These are phyloP conservation scores for Sarocladium brachiariae DNA, from an alignment of 2,329 filamentous ascomycete genomes.

Conservation along the genomic window DNA sequence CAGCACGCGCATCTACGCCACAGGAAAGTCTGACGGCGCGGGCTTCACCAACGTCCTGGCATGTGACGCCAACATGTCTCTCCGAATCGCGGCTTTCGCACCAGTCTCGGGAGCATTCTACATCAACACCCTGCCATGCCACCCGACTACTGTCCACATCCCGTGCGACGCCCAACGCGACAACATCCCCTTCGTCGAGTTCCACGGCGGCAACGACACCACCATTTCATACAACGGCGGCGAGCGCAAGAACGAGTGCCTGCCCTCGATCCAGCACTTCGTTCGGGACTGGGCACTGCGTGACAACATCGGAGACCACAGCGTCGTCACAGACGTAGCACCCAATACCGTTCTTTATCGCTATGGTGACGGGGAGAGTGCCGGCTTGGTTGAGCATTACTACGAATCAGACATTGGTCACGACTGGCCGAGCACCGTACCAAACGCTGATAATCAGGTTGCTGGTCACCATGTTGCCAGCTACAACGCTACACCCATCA, in stretches of 20 bases:
- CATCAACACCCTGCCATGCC: slow-evolving; percentile 19
- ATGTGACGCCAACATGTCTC: slow-evolving; percentile 29
- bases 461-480: slow-evolving; percentile 22
- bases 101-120: slow-evolving; percentile 35
- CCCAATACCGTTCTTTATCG: slow-evolving; percentile 21
- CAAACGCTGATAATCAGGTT: slow-evolving; percentile 26
- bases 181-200: slow-evolving; percentile 37
- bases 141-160: slow-evolving; percentile 26
- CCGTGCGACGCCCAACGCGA: slow-evolving; percentile 29
- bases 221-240: slow-evolving; percentile 39
- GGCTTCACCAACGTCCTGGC: slow-evolving; percentile 36
- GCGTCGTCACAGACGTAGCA: slow-evolving; percentile 13
- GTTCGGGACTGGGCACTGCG: slow-evolving; percentile 28
- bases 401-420: slow-evolving; percentile 25
- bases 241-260: slow-evolving; percentile 30
- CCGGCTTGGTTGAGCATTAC: slow-evolving; percentile 23
- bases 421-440: slow-evolving; percentile 30
- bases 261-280: slow-evolving; percentile 35
- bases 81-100: slow-evolving; percentile 34
- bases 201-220: slow-evolving; percentile 40
- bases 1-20: slow-evolving; percentile 33
- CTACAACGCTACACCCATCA: slow-evolving; percentile 30
- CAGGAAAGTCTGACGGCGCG: slow-evolving; percentile 37
- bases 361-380: slow-evolving; percentile 25
- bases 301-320: slow-evolving; percentile 18